Percentiles rank a stretch among this genome's conserved stretches.
These are phyloP conservation scores for Scutellaria baicalensis DNA, from an alignment of 257 asterid species.

Conservation along the genomic window DNA sequence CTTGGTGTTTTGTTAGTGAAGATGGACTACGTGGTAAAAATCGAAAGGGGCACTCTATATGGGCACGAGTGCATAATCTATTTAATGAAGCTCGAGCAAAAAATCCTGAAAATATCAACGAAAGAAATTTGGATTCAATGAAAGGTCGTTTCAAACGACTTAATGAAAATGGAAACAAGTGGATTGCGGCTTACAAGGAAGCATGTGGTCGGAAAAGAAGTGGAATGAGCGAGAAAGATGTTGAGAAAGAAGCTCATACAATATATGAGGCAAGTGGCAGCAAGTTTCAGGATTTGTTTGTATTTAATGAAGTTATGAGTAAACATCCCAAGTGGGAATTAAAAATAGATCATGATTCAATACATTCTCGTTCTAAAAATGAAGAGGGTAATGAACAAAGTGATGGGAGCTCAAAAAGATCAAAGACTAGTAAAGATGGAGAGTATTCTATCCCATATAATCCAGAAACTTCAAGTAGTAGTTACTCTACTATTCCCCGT, in stretches of 20 bases:
- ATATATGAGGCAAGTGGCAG: not conserved
- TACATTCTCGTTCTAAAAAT: not conserved
- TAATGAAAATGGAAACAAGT: not conserved
- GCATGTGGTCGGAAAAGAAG: not conserved
- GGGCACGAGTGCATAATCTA: not conserved
- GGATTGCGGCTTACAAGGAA: not conserved
- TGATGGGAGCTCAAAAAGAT: not conserved
- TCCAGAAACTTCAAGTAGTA: not conserved
- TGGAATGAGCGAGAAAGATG: not conserved
- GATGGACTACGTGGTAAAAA: not conserved
- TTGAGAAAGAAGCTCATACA: not conserved
- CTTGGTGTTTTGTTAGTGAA: not conserved
- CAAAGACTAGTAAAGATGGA: not conserved
- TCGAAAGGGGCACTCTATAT: not conserved
- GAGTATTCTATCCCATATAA: not conserved
- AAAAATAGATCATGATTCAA: not conserved
- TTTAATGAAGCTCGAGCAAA: not conserved
- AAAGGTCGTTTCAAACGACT: not conserved
- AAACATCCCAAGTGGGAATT: not conserved
- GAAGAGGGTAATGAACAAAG: not conserved
- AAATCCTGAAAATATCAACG: not conserved
- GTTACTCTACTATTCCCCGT: not conserved
- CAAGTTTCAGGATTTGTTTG: not conserved
- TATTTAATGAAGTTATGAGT: not conserved
- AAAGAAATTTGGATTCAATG: not conserved